Conservation (phyloP, 768 basidiomycete species). For the Galerina sulciceps region DNA sequence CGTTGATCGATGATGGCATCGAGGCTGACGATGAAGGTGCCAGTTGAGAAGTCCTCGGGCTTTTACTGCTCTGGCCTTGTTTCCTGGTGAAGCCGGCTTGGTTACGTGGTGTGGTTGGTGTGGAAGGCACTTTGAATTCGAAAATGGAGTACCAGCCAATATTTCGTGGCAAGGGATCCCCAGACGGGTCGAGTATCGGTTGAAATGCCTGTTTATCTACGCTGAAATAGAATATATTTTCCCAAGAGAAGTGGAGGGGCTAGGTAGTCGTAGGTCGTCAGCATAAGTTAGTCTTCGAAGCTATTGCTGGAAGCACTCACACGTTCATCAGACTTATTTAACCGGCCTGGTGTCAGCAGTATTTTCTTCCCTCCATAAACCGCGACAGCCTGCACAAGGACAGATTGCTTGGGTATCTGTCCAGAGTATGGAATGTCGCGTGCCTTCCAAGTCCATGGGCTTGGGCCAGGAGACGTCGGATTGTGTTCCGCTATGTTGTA, state of each 20-base stretch:
- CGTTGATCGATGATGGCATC: too few species aligned
- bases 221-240: slow-evolving; percentile 24
- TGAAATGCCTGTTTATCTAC: slow-evolving; percentile 23
- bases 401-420: slow-evolving; percentile 12
- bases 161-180: slow-evolving; percentile 21
- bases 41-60: not conserved
- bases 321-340: slow-evolving; percentile 1
- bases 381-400: slow-evolving; percentile 17
- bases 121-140: not conserved
- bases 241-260: slow-evolving; percentile 6
- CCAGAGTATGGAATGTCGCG: slow-evolving; percentile 19
- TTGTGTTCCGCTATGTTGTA: slow-evolving; percentile 24
- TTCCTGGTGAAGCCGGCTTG: not conserved
- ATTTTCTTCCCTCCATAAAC: slow-evolving; percentile 29
- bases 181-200: not conserved
- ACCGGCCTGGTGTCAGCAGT: slow-evolving; percentile 23
- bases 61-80: too few species aligned
- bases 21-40: too few species aligned
- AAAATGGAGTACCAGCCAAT: slow-evolving; percentile 21
- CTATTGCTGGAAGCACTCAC: not conserved
- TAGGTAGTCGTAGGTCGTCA: not conserved
- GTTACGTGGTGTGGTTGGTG: not conserved
- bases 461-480: not conserved
- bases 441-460: slow-evolving; percentile 26
- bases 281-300: not conserved